phyloP scores from a whole-genome alignment of 495 filamentous ascomycete genomes.

The Neurospora tetraspora region DNA sequence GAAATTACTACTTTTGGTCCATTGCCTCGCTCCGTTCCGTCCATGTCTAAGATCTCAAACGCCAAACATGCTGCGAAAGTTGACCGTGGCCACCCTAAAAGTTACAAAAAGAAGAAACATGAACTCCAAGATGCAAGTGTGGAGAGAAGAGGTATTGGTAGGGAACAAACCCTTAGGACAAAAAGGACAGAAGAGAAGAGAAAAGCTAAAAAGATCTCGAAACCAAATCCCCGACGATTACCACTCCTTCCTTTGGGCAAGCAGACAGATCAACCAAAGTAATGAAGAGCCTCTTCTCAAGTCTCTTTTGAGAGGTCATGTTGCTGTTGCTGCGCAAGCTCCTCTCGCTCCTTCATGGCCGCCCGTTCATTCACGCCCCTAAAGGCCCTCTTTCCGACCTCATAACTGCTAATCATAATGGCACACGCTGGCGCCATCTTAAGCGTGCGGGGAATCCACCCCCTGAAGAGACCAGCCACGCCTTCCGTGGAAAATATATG shows the following conservation, averaged over 20 bases:
- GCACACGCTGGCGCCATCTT: slow-evolving; percentile 96
- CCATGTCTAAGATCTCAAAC: slow-evolving; percentile 2
- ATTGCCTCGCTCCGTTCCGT: not conserved
- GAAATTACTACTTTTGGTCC: not conserved
- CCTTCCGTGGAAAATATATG: slow-evolving; percentile 87
- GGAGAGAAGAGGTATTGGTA: not conserved
- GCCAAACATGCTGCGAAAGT: slow-evolving; percentile 14
- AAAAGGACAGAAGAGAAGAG: not conserved
- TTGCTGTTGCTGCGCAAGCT: not conserved
- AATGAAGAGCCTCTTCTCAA: not conserved
- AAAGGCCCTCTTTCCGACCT: slow-evolving; percentile 87
- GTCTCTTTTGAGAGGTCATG: not conserved
- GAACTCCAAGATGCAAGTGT: not conserved
- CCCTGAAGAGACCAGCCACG: slow-evolving; percentile 68
- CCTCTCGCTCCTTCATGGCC: slow-evolving; percentile 8
- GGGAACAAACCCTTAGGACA: not conserved
- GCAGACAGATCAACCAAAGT: not conserved
- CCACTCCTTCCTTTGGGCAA: not conserved
- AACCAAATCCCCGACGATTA: not conserved
- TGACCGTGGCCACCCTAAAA: not conserved
- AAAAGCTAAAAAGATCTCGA: not conserved
- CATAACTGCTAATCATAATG: slow-evolving; percentile 99
- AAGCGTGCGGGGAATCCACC: slow-evolving; percentile 84
- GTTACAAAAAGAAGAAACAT: not conserved
- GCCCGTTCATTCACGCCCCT: slow-evolving; percentile 63